Conservation (phyloP, 2,329 filamentous ascomycete species). For the Biscogniauxia marginata region DNA sequence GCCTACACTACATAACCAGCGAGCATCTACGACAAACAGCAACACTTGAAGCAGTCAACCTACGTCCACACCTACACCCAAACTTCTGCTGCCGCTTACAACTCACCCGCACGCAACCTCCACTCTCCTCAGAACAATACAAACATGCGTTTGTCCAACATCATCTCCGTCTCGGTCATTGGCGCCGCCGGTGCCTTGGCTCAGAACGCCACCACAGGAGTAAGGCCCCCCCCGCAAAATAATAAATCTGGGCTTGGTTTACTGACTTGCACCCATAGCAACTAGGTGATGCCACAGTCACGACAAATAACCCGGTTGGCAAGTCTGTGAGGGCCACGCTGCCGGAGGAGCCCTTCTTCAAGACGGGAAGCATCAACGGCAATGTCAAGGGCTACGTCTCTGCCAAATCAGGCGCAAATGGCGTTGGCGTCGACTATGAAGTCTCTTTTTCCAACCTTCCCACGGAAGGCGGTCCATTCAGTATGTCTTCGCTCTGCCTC, state of each 20-base stretch:
- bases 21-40: too few relatives aligned
- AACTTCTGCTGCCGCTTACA: not conserved
- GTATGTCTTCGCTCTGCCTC: conserved; percentile 49
- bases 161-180: conserved; percentile 25
- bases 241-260: not conserved
- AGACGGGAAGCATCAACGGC: conserved; percentile 44
- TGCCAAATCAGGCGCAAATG: conserved; percentile 45
- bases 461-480: conserved; percentile 55
- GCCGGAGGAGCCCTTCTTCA: conserved; percentile 52
- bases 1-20: not conserved
- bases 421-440: conserved; percentile 54
- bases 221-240: conserved; percentile 16
- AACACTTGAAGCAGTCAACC: not conserved
- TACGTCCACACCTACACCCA: not conserved
- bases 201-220: conserved; percentile 26
- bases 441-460: conserved; percentile 60
- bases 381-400: conserved; percentile 55
- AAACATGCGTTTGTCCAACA: conserved; percentile 28
- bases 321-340: conserved; percentile 56
- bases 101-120: not conserved
- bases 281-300: conserved; percentile 49
- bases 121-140: not conserved
- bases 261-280: conserved; percentile 28
- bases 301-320: conserved; percentile 55
- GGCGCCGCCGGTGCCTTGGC: conserved; percentile 24